phyloP scores from a whole-genome alignment of 371 early-diverging fungal genomes.

The Circinella umbellata region DNA sequence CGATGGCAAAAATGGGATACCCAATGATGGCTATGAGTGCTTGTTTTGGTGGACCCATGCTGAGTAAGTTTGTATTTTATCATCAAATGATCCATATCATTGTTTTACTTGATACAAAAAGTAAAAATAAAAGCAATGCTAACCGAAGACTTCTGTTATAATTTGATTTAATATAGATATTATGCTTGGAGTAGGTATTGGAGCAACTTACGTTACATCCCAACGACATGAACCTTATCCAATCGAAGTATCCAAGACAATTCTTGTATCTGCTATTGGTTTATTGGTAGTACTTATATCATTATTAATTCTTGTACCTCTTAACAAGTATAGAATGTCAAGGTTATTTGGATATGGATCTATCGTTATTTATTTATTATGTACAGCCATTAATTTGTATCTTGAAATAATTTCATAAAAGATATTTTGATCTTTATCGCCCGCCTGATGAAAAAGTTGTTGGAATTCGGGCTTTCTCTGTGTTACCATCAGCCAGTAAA shows the following conservation, averaged over 20 bases:
- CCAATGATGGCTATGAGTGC: slow-evolving; percentile 88
- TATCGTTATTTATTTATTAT: slow-evolving; percentile 54
- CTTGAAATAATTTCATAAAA: slow-evolving; percentile 43
- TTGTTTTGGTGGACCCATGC: slow-evolving; percentile 85
- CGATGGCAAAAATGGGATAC: slow-evolving; percentile 82
- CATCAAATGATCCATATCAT: neutral
- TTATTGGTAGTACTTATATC: slow-evolving; percentile 52
- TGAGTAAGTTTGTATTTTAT: slow-evolving; percentile 55
- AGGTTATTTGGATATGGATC: slow-evolving; percentile 57
- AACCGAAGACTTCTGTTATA: neutral
- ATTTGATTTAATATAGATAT: too few species aligned
- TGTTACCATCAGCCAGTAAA: too few species aligned
- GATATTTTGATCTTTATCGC: too few species aligned
- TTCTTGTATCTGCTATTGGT: slow-evolving; percentile 58
- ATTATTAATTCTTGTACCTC: slow-evolving; percentile 56
- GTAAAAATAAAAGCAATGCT: too few species aligned
- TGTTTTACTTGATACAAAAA: neutral
- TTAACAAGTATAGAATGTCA: slow-evolving; percentile 56
- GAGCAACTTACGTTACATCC: slow-evolving; percentile 62
- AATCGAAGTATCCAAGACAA: slow-evolving; percentile 55
- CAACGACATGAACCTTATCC: slow-evolving; percentile 47
- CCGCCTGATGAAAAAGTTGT: too few species aligned
- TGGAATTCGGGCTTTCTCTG: too few species aligned
- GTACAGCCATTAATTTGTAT: slow-evolving; percentile 54
- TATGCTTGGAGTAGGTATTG: slow-evolving; percentile 76